Conservation (phyloP, 441 rosid genomes). For the Syzygium malaccense region DNA sequence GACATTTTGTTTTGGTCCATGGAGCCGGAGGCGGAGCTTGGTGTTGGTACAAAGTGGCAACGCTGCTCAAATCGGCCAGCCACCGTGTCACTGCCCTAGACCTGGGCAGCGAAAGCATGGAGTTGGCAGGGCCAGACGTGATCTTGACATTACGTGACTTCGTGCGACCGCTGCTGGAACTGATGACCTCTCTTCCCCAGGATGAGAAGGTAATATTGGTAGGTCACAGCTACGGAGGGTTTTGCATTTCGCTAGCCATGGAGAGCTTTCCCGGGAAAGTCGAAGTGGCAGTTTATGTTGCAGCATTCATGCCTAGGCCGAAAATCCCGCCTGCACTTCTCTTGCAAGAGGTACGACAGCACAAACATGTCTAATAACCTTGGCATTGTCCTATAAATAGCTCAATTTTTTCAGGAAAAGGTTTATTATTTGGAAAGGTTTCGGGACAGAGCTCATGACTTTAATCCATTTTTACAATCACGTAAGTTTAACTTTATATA, state of each 20-base stretch:
- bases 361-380: background rate
- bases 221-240: conserved; percentile 61
- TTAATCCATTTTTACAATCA: background rate
- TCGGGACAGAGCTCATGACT: background rate
- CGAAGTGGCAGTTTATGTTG: conserved; percentile 34
- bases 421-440: background rate
- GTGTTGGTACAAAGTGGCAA: conserved; percentile 44
- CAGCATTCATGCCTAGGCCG: conserved; percentile 48
- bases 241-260: conserved; percentile 40
- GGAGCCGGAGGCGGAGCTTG: conserved; percentile 43
- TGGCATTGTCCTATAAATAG: background rate
- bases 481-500: background rate
- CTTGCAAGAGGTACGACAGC: conserved; percentile 13
- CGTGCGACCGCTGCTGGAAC: conserved; percentile 41
- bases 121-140: background rate
- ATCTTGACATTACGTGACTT: conserved; percentile 15
- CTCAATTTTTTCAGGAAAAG: background rate
- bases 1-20: conserved; percentile 46
- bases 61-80: conserved; percentile 32
- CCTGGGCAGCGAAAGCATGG: background rate
- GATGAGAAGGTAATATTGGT: conserved; percentile 42
- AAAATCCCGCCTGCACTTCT: conserved; percentile 17
- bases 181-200: conserved; percentile 32
- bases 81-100: conserved; percentile 31
- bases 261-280: conserved; percentile 48